phyloP scores from a whole-genome alignment of 2,329 filamentous ascomycete genomes.

The Aspergillus ruber region DNA sequence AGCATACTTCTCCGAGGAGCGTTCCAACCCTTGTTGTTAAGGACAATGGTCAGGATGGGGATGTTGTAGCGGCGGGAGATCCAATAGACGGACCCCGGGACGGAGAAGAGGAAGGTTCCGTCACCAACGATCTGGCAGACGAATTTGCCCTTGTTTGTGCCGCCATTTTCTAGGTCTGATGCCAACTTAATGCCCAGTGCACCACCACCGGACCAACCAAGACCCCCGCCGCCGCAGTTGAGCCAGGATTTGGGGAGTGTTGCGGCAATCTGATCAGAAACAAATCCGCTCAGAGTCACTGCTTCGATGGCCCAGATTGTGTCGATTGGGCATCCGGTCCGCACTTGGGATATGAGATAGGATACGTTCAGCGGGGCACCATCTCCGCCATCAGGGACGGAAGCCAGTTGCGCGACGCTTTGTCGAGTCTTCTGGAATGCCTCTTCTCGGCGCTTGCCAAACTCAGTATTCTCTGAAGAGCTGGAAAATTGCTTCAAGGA shows the following conservation, averaged over 20 bases:
- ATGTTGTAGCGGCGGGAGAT: slow-evolving; percentile 61
- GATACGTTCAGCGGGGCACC: slow-evolving; percentile 59
- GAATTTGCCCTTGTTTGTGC: slow-evolving; percentile 49
- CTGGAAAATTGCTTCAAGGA: slow-evolving; percentile 39
- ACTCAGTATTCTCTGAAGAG: slow-evolving; percentile 35
- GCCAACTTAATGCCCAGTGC: slow-evolving; percentile 73
- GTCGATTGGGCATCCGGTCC: slow-evolving; percentile 52
- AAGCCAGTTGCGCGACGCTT: slow-evolving; percentile 51
- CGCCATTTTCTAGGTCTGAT: slow-evolving; percentile 46
- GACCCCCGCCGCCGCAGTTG: slow-evolving; percentile 73
- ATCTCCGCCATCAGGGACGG: slow-evolving; percentile 46
- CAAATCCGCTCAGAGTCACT: slow-evolving; percentile 63
- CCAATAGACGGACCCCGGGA: slow-evolving; percentile 63
- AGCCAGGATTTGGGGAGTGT: slow-evolving; percentile 67
- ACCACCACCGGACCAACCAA: slow-evolving; percentile 73
- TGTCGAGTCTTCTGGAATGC: slow-evolving; percentile 55
- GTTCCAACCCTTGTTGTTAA: slow-evolving; percentile 69
- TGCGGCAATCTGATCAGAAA: slow-evolving; percentile 65
- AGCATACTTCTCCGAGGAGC: slow-evolving; percentile 56
- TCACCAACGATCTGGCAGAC: slow-evolving; percentile 62
- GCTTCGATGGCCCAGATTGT: slow-evolving; percentile 74
- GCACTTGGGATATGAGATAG: slow-evolving; percentile 52
- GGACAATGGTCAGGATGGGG: slow-evolving; percentile 58
- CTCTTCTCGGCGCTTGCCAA: slow-evolving; percentile 51
- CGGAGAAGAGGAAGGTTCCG: slow-evolving; percentile 60